Evolutionary conservation across 2,329 filamentous ascomycete species (phyloP), one percentile per base, ranked within the genome.

Genomic region (Pseudogymnoascus verrucosus): DNA sequence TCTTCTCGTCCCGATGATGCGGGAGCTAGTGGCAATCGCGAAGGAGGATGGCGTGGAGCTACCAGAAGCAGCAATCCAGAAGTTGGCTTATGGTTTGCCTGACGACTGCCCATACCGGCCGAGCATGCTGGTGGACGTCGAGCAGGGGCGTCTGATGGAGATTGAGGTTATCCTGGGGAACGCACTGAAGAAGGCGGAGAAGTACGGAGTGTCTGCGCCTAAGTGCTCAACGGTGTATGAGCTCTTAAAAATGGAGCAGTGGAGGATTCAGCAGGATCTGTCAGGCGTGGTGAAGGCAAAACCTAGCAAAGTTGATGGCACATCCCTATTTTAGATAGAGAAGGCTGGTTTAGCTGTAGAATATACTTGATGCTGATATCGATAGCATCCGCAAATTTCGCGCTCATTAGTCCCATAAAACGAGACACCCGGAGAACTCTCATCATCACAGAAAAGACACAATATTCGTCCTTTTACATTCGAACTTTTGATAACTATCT

Each of bases 121-220:
- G 6, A 76, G 75, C 63, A 84, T 84, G 82, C 74, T 80, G 21
- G 67, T 80, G 16, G 82, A 84, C 67, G 83, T 80, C 81, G 80
- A 82, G 65, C 71, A 75, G 34, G 80, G 81, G 2, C 79, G 78
- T 70, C 75, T 70, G 36, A 80, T 84, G 80, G 82, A 84, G 69
- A 68, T 84, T 64, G 82, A 84, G 68, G 82, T 84, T 31, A 84
- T 84, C 42, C 65, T 84, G 21, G 82, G 82, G 0, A 83, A 84
- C 69, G 81, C 82, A 3, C 78, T 84, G 37, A 70, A 80, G 63
- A 78, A 82, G 34, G 82, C 81, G 11, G 74, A 79, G 64, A 77
- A 77, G 65, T 76, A 79, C 63, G 82, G 81, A 0, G 71, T 79
- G 10, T 80, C 82, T 67, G 81, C 83, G 80, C 80, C 80, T 7